Percentiles rank a stretch among this genome's conserved stretches.
These are phyloP conservation scores for Leccinum ochraceum DNA, from an alignment of 768 basidiomycete species.

Conservation along the genomic window DNA sequence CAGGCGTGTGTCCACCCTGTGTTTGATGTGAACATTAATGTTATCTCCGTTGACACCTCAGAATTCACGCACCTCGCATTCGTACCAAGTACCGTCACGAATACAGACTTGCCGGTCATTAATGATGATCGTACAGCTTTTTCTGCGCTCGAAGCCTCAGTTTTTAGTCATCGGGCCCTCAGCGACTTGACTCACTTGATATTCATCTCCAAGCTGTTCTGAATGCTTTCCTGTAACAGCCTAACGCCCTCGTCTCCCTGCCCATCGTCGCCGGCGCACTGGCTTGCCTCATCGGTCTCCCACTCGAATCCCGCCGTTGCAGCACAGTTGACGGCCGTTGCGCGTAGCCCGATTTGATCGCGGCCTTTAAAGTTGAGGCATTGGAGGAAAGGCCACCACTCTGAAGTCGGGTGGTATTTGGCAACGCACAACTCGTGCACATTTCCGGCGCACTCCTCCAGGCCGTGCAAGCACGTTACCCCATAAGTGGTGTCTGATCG, in stretches of 20 bases:
- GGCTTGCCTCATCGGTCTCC: conserved; percentile 54
- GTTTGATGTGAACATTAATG: conserved; percentile 21
- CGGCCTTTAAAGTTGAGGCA: conserved; percentile 74
- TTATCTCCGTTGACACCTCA: conserved; percentile 24
- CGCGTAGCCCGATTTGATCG: conserved; percentile 62
- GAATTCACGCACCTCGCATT: conserved; percentile 63
- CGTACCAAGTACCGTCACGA: conserved; percentile 75
- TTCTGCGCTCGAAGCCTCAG: conserved; percentile 41
- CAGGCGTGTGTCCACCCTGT: conserved; percentile 70
- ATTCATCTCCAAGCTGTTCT: conserved; percentile 42
- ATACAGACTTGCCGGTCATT: conserved; percentile 67
- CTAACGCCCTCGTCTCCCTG: conserved; percentile 60
- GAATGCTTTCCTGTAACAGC: conserved; percentile 64
- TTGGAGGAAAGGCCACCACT: conserved; percentile 83
- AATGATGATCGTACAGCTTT: conserved; percentile 88
- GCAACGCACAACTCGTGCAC: conserved; percentile 84
- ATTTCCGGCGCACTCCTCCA: conserved; percentile 83
- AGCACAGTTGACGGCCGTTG: conserved; percentile 68
- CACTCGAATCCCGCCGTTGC: conserved; percentile 65
- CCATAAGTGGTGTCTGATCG: conserved; percentile 70
- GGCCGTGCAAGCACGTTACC: conserved; percentile 80
- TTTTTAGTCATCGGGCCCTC: conserved; percentile 4
- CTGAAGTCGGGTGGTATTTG: conserved; percentile 51
- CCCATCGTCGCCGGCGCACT: conserved; percentile 63
- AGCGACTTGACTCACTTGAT: conserved; percentile 53